These are phyloP conservation scores for Aotearoamyces nothofagi DNA, from an alignment of 2,329 filamentous ascomycete species.

Conservation along the genomic window DNA sequence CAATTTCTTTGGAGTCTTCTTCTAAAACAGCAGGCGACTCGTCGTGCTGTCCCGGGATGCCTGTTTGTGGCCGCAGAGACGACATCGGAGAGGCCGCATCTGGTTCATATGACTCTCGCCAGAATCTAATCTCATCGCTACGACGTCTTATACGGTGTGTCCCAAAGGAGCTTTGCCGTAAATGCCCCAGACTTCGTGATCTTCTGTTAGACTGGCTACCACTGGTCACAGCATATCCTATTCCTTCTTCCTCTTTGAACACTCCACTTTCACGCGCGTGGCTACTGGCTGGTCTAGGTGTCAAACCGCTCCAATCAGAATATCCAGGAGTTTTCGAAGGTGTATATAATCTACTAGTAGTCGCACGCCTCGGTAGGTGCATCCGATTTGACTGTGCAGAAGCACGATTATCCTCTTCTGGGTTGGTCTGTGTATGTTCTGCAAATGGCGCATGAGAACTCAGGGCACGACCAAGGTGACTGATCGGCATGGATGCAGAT, in stretches of 20 bases:
- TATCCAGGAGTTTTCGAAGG: slow-evolving; percentile 23
- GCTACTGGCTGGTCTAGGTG: slow-evolving; percentile 44
- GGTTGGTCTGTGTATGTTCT: too few relatives aligned
- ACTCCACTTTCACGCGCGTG: slow-evolving; percentile 32
- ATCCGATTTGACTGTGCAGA: slow-evolving; percentile 27
- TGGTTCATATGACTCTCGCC: slow-evolving; percentile 43
- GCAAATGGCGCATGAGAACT: slow-evolving; percentile 45
- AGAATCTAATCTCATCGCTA: slow-evolving; percentile 49
- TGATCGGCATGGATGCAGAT: slow-evolving; percentile 42
- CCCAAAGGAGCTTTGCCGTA: slow-evolving; percentile 25
- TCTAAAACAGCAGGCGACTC: background rate
- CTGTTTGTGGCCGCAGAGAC: slow-evolving; percentile 29
- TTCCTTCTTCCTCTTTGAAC: slow-evolving; percentile 13
- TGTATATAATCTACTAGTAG: slow-evolving; percentile 24
- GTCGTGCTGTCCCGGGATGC: slow-evolving; percentile 1
- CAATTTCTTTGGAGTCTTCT: slow-evolving; percentile 1
- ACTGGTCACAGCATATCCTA: slow-evolving; percentile 46
- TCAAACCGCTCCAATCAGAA: slow-evolving; percentile 35
- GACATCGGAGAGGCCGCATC: slow-evolving; percentile 35
- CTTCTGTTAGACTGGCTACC: slow-evolving; percentile 35
- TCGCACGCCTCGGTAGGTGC: slow-evolving; percentile 25
- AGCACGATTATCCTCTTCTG: too few relatives aligned
- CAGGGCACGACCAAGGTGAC: slow-evolving; percentile 42
- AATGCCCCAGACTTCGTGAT: slow-evolving; percentile 42
- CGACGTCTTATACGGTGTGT: slow-evolving; percentile 29